These are phyloP conservation scores for Mimosa pudica DNA, from an alignment of 306 rosid genomes.

Conservation along the genomic window DNA sequence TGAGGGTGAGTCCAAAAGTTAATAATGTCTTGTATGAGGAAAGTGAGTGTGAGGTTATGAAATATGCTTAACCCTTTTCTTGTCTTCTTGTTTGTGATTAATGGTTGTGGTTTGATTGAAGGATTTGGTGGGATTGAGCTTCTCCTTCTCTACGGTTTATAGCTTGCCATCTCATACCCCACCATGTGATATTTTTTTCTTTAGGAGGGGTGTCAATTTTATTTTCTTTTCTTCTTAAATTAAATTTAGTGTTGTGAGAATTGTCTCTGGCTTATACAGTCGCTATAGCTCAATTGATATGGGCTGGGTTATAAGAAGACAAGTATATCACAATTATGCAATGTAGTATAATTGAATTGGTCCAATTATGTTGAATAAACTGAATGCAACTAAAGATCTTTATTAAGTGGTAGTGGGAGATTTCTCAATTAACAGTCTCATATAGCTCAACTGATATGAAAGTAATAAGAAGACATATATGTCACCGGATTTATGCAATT, in stretches of 20 bases:
- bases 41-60: conserved; percentile 54
- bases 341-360: neutral
- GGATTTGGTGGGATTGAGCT: conserved; percentile 44
- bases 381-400: neutral
- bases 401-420: neutral
- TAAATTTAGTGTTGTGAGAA: neutral
- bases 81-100: conserved; percentile 42
- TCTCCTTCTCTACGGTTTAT: conserved; percentile 36
- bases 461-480: neutral
- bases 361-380: neutral
- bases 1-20: conserved; percentile 26
- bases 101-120: conserved; percentile 56
- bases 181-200: neutral
- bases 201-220: neutral
- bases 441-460: neutral
- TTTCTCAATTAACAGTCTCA: no score
- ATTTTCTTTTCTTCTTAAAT: neutral
- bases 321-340: neutral
- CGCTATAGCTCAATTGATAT: neutral
- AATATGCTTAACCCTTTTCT: conserved; percentile 31
- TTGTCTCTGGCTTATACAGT: neutral
- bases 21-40: conserved; percentile 36
- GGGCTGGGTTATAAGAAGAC: neutral
- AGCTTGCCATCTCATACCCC: conserved; percentile 35
- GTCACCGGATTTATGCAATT: neutral